Percentiles rank a stretch among this genome's conserved stretches.
Conservation (phyloP, 192 early-diverging fungal genomes). For the Umbelopsis isabellina region DNA sequence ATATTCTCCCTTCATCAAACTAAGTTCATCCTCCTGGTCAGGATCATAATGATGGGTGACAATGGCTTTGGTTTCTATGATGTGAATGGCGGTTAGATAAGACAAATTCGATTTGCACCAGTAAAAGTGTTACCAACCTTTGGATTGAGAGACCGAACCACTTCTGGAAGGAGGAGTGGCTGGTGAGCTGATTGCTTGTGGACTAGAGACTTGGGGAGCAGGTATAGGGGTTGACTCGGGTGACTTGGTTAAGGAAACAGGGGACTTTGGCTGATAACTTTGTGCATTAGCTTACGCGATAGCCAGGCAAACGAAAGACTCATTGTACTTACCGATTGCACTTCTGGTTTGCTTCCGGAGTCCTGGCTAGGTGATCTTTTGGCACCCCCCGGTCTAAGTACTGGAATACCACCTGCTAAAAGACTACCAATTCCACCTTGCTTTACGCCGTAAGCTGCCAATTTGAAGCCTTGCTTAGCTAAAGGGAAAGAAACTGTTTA, state of each 20-base stretch:
- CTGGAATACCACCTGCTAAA: slow-evolving; percentile 70
- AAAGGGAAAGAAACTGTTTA: neutral
- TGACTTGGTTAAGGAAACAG: slow-evolving; percentile 17
- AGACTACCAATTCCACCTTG: slow-evolving; percentile 76
- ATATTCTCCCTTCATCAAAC: slow-evolving; percentile 45
- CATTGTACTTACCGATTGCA: neutral
- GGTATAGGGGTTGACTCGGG: neutral
- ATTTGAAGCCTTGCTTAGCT: slow-evolving; percentile 49
- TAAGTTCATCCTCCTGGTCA: slow-evolving; percentile 53
- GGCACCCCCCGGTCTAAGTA: slow-evolving; percentile 34
- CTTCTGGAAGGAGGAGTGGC: slow-evolving; percentile 1
- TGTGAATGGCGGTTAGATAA: slow-evolving; percentile 1
- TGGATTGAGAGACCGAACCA: neutral
- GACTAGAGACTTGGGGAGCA: neutral
- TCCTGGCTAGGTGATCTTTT: slow-evolving; percentile 12
- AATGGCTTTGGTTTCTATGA: slow-evolving; percentile 42
- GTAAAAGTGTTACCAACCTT: neutral
- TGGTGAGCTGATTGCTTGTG: slow-evolving; percentile 4
- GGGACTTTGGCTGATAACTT: neutral
- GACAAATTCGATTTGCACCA: no score
- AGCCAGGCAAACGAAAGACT: neutral
- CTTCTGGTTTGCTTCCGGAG: neutral
- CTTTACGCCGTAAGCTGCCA: slow-evolving; percentile 78
- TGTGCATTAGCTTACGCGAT: neutral
- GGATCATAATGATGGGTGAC: slow-evolving; percentile 52